These are phyloP conservation scores for Inonotus hispidus DNA, from an alignment of 1,284 basidiomycete genomes.

Conservation along the genomic window DNA sequence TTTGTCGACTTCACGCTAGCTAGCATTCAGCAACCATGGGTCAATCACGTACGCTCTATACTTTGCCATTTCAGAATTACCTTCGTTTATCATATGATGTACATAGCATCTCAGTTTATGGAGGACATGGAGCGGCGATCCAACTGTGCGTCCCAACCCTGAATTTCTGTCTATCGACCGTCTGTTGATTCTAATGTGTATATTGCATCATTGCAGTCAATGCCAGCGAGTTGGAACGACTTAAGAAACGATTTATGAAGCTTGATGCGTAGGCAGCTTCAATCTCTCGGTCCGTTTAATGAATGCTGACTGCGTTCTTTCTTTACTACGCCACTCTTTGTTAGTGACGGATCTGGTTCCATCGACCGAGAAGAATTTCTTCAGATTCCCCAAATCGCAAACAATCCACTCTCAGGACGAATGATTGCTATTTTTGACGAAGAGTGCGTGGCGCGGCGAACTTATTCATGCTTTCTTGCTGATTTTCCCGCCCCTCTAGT, in stretches of 20 bases:
- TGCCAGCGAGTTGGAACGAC: slow-evolving; percentile 82
- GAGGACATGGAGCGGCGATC: slow-evolving; percentile 91
- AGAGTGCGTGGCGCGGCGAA: slow-evolving; percentile 61
- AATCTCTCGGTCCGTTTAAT: not conserved
- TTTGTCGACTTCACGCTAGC: not conserved
- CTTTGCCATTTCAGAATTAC: not conserved
- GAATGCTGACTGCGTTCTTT: not conserved
- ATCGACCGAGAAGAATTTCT: slow-evolving; percentile 99
- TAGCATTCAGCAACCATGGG: slow-evolving; percentile 44
- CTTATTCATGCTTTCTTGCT: not conserved
- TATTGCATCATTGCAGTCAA: slow-evolving; percentile 58
- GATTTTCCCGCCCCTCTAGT: slow-evolving; percentile 35
- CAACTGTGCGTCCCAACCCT: slow-evolving; percentile 63
- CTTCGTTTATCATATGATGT: slow-evolving; percentile 15
- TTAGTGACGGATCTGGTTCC: slow-evolving; percentile 89
- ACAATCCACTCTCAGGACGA: slow-evolving; percentile 92
- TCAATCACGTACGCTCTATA: slow-evolving; percentile 65
- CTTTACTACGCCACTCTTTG: not conserved
- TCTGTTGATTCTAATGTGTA: slow-evolving; percentile 14
- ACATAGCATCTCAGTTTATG: slow-evolving; percentile 82
- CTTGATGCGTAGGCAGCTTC: slow-evolving; percentile 67
- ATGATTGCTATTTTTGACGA: slow-evolving; percentile 99
- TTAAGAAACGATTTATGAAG: slow-evolving; percentile 99
- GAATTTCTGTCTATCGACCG: not conserved
- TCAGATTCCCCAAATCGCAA: slow-evolving; percentile 98